Percentiles rank a stretch among this genome's conserved stretches.
Evolutionary conservation across 164 flowering plant species (phyloP).

Genomic region (Cinnamomum micranthum): DNA sequence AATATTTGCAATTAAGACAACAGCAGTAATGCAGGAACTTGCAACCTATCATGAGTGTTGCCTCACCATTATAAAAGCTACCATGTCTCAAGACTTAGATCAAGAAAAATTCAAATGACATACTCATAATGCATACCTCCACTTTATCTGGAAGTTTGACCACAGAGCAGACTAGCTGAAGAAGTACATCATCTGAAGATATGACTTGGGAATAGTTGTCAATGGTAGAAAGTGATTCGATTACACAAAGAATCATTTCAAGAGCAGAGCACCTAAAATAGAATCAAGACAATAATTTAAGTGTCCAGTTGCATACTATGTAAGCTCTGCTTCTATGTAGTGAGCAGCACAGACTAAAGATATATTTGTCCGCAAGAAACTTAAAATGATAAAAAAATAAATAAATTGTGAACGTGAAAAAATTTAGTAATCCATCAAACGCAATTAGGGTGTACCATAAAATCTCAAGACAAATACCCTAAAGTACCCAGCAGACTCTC

Average conservation of each 20-base stretch:
- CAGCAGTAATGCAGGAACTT: conserved; percentile 68
- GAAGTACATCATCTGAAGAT: conserved; percentile 57
- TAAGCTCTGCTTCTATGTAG: neutral
- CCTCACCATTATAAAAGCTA: neutral
- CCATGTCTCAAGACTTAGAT: neutral
- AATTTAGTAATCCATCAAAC: too few species aligned
- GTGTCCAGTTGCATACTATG: neutral
- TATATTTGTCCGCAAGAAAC: neutral
- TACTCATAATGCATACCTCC: conserved; percentile 49
- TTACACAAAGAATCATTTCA: conserved; percentile 67
- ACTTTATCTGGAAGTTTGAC: conserved; percentile 70
- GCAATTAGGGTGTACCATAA: too few species aligned
- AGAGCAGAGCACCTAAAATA: conserved; percentile 61
- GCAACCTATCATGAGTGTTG: conserved; percentile 45
- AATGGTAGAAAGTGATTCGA: conserved; percentile 68
- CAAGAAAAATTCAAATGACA: neutral
- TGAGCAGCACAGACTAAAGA: neutral
- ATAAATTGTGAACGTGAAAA: too few species aligned
- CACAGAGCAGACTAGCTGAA: conserved; percentile 42
- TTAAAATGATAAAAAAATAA: too few species aligned
- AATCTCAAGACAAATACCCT: too few species aligned
- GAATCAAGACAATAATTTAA: conserved; percentile 1
- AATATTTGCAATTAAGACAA: conserved; percentile 77
- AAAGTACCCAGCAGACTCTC: too few species aligned
- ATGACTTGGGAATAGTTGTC: conserved; percentile 57